Conservation (phyloP, 306 rosid species). For the Erythrophleum fordii region DNA sequence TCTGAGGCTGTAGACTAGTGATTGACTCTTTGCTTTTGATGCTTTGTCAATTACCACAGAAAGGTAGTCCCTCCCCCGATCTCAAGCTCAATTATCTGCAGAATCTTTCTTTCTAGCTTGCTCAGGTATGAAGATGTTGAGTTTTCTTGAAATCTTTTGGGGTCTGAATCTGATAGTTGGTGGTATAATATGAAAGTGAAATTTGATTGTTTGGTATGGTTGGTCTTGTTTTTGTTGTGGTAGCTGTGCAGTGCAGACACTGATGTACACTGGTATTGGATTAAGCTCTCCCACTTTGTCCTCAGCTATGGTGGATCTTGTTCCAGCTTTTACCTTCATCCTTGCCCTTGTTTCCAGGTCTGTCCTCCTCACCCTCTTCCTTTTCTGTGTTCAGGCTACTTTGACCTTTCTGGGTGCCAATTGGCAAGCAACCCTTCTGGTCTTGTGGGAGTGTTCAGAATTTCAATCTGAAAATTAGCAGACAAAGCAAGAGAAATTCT, state of each 20-base stretch:
- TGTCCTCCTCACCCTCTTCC: not conserved
- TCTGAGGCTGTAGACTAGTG: not conserved
- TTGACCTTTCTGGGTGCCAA: too few species aligned
- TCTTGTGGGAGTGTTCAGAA: too few species aligned
- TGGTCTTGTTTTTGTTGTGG: not conserved
- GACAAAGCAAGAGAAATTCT: too few species aligned
- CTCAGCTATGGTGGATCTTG: slow-evolving; percentile 50
- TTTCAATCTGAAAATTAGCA: too few species aligned
- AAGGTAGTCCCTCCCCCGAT: slow-evolving; percentile 45
- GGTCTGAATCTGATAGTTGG: not conserved
- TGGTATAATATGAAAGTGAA: not conserved
- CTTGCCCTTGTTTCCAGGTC: slow-evolving; percentile 51
- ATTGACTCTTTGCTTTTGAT: not conserved
- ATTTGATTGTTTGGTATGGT: not conserved
- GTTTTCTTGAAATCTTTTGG: not conserved
- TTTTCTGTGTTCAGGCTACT: not conserved
- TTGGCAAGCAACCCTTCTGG: too few species aligned
- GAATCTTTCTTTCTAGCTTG: slow-evolving; percentile 38
- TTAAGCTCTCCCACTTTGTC: slow-evolving; percentile 58
- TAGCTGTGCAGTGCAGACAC: slow-evolving; percentile 38
- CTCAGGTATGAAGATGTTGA: slow-evolving; percentile 25
- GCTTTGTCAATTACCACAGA: slow-evolving; percentile 11
- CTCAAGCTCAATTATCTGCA: slow-evolving; percentile 19
- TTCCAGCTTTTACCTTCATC: slow-evolving; percentile 58
- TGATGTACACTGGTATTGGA: slow-evolving; percentile 43